phyloP scores from a whole-genome alignment of 768 basidiomycete genomes.

The Boletus coccyginus region DNA sequence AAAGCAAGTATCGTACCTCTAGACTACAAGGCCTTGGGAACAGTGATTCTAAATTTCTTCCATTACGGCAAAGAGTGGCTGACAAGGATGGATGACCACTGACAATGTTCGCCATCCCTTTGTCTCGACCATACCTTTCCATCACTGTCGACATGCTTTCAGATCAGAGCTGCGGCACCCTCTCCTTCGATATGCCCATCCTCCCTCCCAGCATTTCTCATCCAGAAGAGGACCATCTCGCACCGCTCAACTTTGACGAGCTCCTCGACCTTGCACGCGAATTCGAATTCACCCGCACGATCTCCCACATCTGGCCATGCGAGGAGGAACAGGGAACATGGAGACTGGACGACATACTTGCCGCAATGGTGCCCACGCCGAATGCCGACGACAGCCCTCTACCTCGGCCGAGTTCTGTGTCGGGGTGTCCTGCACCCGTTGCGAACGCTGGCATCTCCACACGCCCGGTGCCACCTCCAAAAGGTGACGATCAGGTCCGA shows the following conservation, averaged over 20 bases:
- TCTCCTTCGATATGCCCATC: slow-evolving; percentile 4
- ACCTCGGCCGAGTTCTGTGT: background rate
- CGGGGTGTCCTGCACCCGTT: background rate
- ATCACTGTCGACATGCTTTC: slow-evolving; percentile 26
- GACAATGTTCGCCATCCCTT: background rate
- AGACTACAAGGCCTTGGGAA: slow-evolving; percentile 29
- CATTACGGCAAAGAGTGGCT: slow-evolving; percentile 8
- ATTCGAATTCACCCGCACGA: slow-evolving; percentile 26
- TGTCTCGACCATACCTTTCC: background rate
- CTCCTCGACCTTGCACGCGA: slow-evolving; percentile 30
- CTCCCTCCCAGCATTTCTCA: background rate
- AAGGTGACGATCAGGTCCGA: background rate
- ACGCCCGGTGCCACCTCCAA: background rate
- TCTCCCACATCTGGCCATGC: slow-evolving; percentile 20
- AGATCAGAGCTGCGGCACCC: slow-evolving; percentile 2
- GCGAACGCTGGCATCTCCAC: background rate
- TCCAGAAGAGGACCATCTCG: slow-evolving; percentile 1
- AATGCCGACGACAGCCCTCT: slow-evolving; percentile 5
- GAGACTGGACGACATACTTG: slow-evolving; percentile 19
- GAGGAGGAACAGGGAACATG: slow-evolving; percentile 10
- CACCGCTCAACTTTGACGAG: slow-evolving; percentile 17
- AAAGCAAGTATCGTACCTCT: slow-evolving; percentile 41
- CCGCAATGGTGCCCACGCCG: slow-evolving; percentile 3
- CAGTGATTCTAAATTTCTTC: too few species aligned
- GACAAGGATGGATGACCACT: slow-evolving; percentile 5